A percentile compares a stretch with the other conserved stretches of the same genome.
Conservation (phyloP, 2,329 filamentous ascomycete species). For the Fusarium kyushuense region DNA sequence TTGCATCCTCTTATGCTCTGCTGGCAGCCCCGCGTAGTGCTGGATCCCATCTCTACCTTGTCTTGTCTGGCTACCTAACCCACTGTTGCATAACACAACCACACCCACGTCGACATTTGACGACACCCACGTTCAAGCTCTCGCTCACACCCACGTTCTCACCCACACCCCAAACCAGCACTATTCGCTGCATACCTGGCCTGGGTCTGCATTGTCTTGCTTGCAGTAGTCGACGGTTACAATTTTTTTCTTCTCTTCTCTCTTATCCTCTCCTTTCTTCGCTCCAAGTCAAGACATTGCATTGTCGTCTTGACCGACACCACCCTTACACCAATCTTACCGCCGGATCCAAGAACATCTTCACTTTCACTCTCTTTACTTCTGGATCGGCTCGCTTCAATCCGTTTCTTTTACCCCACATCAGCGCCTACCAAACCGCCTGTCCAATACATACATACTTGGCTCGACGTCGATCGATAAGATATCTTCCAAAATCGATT, state of each 20-base stretch:
- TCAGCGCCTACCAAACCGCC: constrained; percentile 39
- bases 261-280: constrained; percentile 30
- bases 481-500: constrained; percentile 33
- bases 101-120: constrained; percentile 28
- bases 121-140: constrained; percentile 15
- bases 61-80: constrained; percentile 22
- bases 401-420: constrained; percentile 46
- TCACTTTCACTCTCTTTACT: constrained; percentile 20
- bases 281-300: constrained; percentile 16
- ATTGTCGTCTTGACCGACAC: constrained; percentile 28
- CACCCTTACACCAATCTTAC: constrained; percentile 25
- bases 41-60: constrained; percentile 25
- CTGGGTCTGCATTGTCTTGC: constrained; percentile 29
- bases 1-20: constrained; percentile 50
- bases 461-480: constrained; percentile 45
- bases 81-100: constrained; percentile 34
- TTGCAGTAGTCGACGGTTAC: constrained; percentile 42
- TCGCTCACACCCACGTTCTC: constrained; percentile 19
- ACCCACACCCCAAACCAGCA: constrained; percentile 39
- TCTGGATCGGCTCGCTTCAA: constrained; percentile 34
- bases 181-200: constrained; percentile 21
- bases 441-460: constrained; percentile 1
- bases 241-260: constrained; percentile 40
- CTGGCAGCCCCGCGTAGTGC: constrained; percentile 51
- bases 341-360: constrained; percentile 20